These are phyloP conservation scores for Backusella circina DNA, from an alignment of 192 early-diverging fungal species.

Conservation along the genomic window DNA sequence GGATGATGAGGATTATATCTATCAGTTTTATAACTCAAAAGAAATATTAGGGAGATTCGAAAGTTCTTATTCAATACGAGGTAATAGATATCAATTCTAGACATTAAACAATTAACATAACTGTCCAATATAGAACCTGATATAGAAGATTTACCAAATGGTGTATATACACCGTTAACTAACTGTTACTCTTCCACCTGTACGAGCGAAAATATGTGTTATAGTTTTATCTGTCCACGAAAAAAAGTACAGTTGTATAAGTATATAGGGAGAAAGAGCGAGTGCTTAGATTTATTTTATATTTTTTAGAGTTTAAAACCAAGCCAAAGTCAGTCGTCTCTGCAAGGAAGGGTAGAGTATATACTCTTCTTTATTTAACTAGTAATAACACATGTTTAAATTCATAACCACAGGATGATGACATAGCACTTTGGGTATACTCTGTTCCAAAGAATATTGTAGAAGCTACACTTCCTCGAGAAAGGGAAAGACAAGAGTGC, in stretches of 20 bases:
- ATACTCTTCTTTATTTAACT: background rate
- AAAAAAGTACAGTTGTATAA: conserved; percentile 46
- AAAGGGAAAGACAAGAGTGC: conserved; percentile 88
- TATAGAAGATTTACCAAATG: conserved; percentile 52
- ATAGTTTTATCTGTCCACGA: conserved; percentile 85
- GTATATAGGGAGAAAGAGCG: background rate
- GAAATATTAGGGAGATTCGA: background rate
- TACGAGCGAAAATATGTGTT: conserved; percentile 75
- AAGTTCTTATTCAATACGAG: background rate
- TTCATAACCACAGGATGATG: conserved; percentile 38
- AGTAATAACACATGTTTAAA: background rate
- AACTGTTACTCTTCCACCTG: conserved; percentile 96
- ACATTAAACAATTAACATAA: background rate
- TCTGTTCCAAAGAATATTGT: conserved; percentile 77
- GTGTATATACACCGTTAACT: conserved; percentile 86
- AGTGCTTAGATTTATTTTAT: background rate
- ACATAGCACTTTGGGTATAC: conserved; percentile 71
- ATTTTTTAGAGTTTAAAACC: conserved; percentile 28
- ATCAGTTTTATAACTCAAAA: background rate
- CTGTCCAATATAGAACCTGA: background rate
- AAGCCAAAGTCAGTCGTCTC: conserved; percentile 36
- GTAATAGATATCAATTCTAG: background rate
- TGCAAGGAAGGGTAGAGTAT: conserved; percentile 31
- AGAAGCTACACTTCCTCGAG: conserved; percentile 65
- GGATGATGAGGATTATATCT: background rate